These are phyloP conservation scores for Lactuca sativa DNA, from an alignment of 129 eudicot genomes.

Conservation along the genomic window DNA sequence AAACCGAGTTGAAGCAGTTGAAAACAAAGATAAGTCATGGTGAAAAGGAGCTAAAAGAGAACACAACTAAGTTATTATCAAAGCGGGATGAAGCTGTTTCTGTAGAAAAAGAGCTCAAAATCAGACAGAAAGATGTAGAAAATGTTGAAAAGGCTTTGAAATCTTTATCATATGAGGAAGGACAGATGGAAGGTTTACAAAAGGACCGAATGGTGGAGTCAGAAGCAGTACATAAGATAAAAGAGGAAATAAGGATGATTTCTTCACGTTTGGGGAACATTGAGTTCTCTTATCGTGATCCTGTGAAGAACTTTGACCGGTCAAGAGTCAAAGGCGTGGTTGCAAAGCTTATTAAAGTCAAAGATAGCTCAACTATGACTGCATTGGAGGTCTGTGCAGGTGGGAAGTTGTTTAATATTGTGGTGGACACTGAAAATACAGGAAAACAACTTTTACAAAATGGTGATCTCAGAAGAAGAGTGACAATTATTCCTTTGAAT, in stretches of 20 bases:
- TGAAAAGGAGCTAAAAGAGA: conserved; percentile 86
- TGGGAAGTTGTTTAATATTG: conserved; percentile 86
- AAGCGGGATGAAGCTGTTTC: conserved; percentile 78
- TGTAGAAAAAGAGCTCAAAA: conserved; percentile 69
- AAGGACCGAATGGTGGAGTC: conserved; percentile 69
- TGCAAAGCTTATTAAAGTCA: conserved; percentile 94
- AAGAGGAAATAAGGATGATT: conserved; percentile 65
- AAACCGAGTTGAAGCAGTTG: conserved; percentile 86
- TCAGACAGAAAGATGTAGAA: conserved; percentile 71
- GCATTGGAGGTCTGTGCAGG: conserved; percentile 99
- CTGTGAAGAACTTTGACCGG: conserved; percentile 83
- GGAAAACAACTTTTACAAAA: conserved; percentile 87
- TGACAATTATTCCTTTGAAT: conserved; percentile 87
- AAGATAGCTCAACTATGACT: conserved; percentile 78
- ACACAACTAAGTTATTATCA: conserved; percentile 48
- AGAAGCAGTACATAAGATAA: conserved; percentile 61
- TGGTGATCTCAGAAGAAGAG: conserved; percentile 88
- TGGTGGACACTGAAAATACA: conserved; percentile 86
- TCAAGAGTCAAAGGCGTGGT: conserved; percentile 96
- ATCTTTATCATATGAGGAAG: conserved; percentile 66
- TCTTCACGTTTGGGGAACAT: conserved; percentile 73
- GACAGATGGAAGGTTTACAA: conserved; percentile 71
- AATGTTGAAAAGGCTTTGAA: conserved; percentile 60
- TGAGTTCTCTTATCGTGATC: conserved; percentile 81
- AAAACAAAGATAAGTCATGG: conserved; percentile 70